Percentiles rank a stretch among this genome's conserved stretches.
Evolutionary conservation across 805 yeast genomes (phyloP).

Genomic region (Metahyphopichia silvanorum): DNA sequence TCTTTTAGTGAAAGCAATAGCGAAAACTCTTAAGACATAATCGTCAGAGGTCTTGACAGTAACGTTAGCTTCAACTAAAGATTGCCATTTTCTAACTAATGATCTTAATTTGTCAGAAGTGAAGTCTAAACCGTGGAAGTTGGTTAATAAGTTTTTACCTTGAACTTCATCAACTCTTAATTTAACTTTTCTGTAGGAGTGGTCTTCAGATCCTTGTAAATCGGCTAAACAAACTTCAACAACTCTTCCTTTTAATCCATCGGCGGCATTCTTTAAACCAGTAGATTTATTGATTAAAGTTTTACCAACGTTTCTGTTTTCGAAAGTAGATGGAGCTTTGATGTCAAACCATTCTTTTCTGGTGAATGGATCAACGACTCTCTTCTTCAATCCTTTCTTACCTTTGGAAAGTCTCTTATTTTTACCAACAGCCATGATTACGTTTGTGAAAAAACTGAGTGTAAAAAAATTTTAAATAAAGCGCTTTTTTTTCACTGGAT

Average conservation of each 20-base stretch:
- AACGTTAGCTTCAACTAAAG: conserved; percentile 95
- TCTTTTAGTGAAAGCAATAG: conserved; percentile 98
- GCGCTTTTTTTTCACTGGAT: too few species aligned
- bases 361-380: conserved; percentile 99
- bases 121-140: conserved; percentile 99
- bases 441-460: too few species aligned
- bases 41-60: conserved; percentile 98
- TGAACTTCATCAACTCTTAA: conserved; percentile 99
- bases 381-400: conserved; percentile 98
- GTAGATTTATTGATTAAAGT: conserved; percentile 97
- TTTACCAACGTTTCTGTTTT: conserved; percentile 98
- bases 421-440: conserved; percentile 61
- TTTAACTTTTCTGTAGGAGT: conserved; percentile 94
- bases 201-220: conserved; percentile 98
- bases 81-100: conserved; percentile 98
- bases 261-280: conserved; percentile 97
- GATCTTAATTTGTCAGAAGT: conserved; percentile 97
- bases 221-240: conserved; percentile 95
- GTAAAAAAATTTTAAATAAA: too few species aligned
- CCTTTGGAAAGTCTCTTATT: conserved; percentile 73
- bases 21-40: conserved; percentile 93
- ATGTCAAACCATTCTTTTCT: conserved; percentile 98
- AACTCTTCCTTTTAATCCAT: conserved; percentile 97
- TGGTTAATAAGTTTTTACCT: conserved; percentile 97
- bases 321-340: conserved; percentile 98